Conservation (phyloP, 2,329 filamentous ascomycete species). For the Colletotrichum sp. region DNA sequence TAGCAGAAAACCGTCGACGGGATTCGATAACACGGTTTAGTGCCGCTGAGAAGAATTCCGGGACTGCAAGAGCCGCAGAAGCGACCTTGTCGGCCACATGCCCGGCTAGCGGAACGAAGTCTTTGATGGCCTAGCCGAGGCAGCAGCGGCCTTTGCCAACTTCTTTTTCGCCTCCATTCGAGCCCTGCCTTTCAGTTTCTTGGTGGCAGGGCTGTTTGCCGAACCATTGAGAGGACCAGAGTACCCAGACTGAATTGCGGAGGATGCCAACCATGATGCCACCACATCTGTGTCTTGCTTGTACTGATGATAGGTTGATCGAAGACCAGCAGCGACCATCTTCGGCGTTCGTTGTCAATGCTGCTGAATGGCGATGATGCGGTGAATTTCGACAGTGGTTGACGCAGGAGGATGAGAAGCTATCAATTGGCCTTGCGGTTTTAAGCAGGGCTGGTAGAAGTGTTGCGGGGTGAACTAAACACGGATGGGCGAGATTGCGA, state of each 20-base stretch:
- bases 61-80: conserved; percentile 23
- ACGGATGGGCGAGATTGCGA: not conserved
- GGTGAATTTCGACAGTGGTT: not conserved
- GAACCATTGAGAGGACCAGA: conserved; percentile 14
- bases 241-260: conserved; percentile 39
- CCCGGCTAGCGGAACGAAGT: conserved; percentile 42
- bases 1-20: conserved; percentile 30
- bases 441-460: not conserved
- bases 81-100: conserved; percentile 28
- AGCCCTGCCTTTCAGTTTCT: conserved; percentile 32
- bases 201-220: not conserved
- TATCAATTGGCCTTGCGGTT: not conserved
- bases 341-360: not conserved
- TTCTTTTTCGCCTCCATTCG: conserved; percentile 3
- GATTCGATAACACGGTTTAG: conserved; percentile 41
- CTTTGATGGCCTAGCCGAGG: conserved; percentile 28
- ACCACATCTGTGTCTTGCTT: conserved; percentile 45
- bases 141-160: not conserved
- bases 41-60: conserved; percentile 30
- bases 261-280: conserved; percentile 45
- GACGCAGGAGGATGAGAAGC: not conserved
- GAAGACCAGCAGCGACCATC: conserved; percentile 26
- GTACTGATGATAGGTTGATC: conserved; percentile 40
- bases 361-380: not conserved
- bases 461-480: not conserved